Evolutionary conservation across 192 early-diverging fungal genomes (phyloP).

Genomic region (Mortierella alpina): DNA sequence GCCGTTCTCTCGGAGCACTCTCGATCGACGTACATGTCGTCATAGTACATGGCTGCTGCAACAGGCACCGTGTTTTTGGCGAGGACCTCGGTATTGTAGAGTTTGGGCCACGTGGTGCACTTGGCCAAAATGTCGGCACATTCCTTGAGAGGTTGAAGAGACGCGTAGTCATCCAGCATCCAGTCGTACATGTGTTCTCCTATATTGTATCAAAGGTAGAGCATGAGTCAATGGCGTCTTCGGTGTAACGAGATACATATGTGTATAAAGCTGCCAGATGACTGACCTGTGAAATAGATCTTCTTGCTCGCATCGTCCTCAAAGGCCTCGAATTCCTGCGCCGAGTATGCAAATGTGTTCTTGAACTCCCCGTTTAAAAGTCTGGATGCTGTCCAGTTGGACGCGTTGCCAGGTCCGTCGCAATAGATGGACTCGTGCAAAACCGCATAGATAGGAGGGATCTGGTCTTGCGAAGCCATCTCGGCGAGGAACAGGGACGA

Average conservation of each 20-base stretch:
- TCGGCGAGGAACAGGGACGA: conserved; percentile 35
- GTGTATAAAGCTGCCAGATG: background rate
- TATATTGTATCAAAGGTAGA: conserved; percentile 3
- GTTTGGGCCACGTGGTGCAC: conserved; percentile 61
- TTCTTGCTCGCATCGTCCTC: conserved; percentile 59
- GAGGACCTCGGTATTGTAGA: conserved; percentile 65
- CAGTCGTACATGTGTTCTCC: conserved; percentile 76
- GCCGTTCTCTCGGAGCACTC: conserved; percentile 70
- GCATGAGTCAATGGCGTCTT: background rate
- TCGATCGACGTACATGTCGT: conserved; percentile 79
- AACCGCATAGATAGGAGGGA: conserved; percentile 69
- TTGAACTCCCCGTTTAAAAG: conserved; percentile 57
- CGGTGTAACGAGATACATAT: background rate
- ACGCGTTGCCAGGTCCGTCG: conserved; percentile 61
- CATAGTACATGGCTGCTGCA: conserved; percentile 73
- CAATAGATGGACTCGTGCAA: conserved; percentile 77
- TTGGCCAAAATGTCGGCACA: conserved; percentile 70
- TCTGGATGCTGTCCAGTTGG: conserved; percentile 72
- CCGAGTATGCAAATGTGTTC: conserved; percentile 55
- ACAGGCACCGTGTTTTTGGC: conserved; percentile 62
- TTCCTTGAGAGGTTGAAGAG: conserved; percentile 66
- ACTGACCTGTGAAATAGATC: conserved; percentile 68
- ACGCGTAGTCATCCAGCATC: conserved; percentile 79
- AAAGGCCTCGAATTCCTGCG: conserved; percentile 52
- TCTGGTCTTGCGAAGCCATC: conserved; percentile 37